phyloP scores from a whole-genome alignment of 2,329 filamentous ascomycete genomes.

The Trichoderma gracile region DNA sequence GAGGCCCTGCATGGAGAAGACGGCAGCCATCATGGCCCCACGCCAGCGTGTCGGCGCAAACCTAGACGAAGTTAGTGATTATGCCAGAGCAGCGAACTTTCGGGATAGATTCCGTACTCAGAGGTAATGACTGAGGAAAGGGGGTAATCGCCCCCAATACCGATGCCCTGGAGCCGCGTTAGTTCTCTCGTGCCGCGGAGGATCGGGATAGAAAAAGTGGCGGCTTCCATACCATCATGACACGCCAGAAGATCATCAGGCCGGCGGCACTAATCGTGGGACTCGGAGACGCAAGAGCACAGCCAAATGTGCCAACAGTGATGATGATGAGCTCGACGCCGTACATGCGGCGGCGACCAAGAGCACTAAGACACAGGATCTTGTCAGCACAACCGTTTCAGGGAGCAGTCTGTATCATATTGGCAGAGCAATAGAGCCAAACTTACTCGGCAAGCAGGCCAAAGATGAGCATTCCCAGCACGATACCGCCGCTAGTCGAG shows the following conservation, averaged over 20 bases:
- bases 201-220: not conserved
- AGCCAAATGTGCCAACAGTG: constrained; percentile 68
- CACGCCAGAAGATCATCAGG: constrained; percentile 71
- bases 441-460: constrained; percentile 70
- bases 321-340: constrained; percentile 74
- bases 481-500: constrained; percentile 76
- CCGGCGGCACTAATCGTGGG: constrained; percentile 60
- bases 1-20: constrained; percentile 83
- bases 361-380: constrained; percentile 42
- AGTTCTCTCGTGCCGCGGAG: not conserved
- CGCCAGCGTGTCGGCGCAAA: constrained; percentile 81
- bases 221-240: constrained; percentile 60
- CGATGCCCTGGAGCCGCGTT: constrained; percentile 54
- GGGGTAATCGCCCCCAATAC: constrained; percentile 81
- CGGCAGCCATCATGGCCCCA: constrained; percentile 79
- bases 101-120: constrained; percentile 48
- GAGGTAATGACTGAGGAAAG: constrained; percentile 78
- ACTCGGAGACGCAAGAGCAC: constrained; percentile 63
- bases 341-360: constrained; percentile 81
- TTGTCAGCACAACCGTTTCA: constrained; percentile 13
- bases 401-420: too few species aligned
- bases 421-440: too few species aligned
- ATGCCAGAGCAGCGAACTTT: constrained; percentile 26
- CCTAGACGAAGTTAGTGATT: constrained; percentile 40
- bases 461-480: constrained; percentile 76